Conservation (phyloP, 73 alveolate genomes). For the Paramecium tetraurelia region DNA sequence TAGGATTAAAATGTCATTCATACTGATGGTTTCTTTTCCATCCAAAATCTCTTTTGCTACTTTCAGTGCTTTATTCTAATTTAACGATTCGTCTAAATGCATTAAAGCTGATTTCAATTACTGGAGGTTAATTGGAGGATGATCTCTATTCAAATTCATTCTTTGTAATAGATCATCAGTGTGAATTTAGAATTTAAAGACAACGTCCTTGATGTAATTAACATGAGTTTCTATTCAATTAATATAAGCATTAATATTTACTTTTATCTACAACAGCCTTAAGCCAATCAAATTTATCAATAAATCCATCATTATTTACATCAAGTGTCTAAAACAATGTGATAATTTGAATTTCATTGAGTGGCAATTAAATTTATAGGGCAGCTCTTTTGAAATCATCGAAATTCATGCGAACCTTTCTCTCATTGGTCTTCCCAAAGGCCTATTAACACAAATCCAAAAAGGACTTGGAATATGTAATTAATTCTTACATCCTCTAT, state of each 20-base stretch:
- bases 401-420: slow-evolving; percentile 42
- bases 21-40: slow-evolving; percentile 37
- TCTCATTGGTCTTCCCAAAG: slow-evolving; percentile 57
- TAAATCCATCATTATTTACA: slow-evolving; percentile 67
- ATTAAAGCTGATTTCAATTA: slow-evolving; percentile 52
- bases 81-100: slow-evolving; percentile 53
- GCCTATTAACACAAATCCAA: slow-evolving; percentile 56
- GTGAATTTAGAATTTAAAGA: slow-evolving; percentile 54
- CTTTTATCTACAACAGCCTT: slow-evolving; percentile 52
- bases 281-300: slow-evolving; percentile 61
- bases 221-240: slow-evolving; percentile 49
- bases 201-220: slow-evolving; percentile 56
- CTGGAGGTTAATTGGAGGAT: background rate
- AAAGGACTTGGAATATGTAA: background rate
- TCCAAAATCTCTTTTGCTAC: slow-evolving; percentile 53
- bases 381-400: slow-evolving; percentile 49
- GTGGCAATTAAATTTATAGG: slow-evolving; percentile 17
- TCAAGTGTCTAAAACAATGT: slow-evolving; percentile 60
- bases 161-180: slow-evolving; percentile 58
- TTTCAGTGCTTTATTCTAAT: slow-evolving; percentile 28
- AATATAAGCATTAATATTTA: background rate
- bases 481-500: slow-evolving; percentile 37
- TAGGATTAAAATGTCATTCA: slow-evolving; percentile 38
- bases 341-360: slow-evolving; percentile 43
- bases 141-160: slow-evolving; percentile 58